Evolutionary conservation across 805 yeast species (phyloP), one percentile per base, ranked within the genome.

Genomic region (Metschnikowia noctiluminum): DNA sequence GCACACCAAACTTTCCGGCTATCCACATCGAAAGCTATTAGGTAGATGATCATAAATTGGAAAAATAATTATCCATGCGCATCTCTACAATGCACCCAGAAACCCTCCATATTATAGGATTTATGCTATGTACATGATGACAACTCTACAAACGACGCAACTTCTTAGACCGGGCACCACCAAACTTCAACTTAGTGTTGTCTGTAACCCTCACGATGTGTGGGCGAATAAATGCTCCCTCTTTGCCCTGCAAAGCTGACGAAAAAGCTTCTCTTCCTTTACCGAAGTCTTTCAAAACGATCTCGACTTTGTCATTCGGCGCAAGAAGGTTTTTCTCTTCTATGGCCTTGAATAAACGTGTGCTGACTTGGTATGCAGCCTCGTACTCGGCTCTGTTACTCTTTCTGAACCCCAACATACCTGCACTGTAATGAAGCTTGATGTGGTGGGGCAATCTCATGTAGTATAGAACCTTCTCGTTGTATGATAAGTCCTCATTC

Each of bases 321-420:
- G 78, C 78, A 41, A 83, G 63, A 48, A 77, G 71, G 35, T 77
- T 78, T 54, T 74, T 78, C 62, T 83, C 87, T 68, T 81, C 82
- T 63, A 92, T 87, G 55, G 76, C 65, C 53, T 82, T 77, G 68
- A 92, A 89, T 69, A 88, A 75, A 54, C 79, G 80, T 4, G 90
- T 73, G 13, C 90, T 73, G 9, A 92, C 85, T 65, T 90, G 97
- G 74, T 85, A 91, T 12, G 86, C 86, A 1, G 96, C 97, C 69
- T 92, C 99, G 62, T 88, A 89, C 66, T 89, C 96, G 42, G 95
- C 89, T 68, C 97, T 82, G 48, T 89, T 89, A 14, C 94, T 81
- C 61, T 90, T 89, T 61, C 89, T 80, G 74, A 90, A 92, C 3
- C 98, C 99, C 44, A 89, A 73, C 62, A 80, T 81, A 44, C 99